Base-by-base conservation (phyloP, 2,329 filamentous ascomycete species). In the Rutstroemia sp. region DNA sequence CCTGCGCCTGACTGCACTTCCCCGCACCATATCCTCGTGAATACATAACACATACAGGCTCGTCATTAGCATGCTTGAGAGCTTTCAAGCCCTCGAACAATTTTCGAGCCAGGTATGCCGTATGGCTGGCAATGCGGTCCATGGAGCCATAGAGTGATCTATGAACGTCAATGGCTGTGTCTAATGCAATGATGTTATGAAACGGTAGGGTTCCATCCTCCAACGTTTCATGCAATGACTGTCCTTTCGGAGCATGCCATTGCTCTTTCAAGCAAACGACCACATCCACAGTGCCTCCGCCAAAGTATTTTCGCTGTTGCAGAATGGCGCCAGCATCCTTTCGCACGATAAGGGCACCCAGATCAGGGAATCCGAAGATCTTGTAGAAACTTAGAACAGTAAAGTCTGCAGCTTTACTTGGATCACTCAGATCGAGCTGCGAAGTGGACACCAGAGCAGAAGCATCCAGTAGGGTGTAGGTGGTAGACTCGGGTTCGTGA, bases 291-390 rank as follows among this genome's bases (percentile, higher is more conserved):
- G 92, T 97, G 3, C 94, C 94, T 6, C 92, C 94, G 5, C 92
- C 92, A 72, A 99, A 99, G 66, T 95, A 99, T 60, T 76, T 84
- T 58, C 90, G 82, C 44, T 77, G 75, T 34, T 80, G 74, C 48
- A 96, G 84, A 3, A 86, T 68, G 41, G 78, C 70, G 6, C 81
- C 82, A 12, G 88, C 81, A 34, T 81, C 77, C 63, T 89, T 91
- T 44, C 87, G 83, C 12, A 97, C 83, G 30, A 97, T 83, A 57
- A 99, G 73, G 1, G 86, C 91, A 1, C 92, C 92, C 2, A 97
- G 76, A 68, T 97, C 90, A 0, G 92, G 92, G 62, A 96, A 96
- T 1, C 94, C 92, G 70, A 97, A 97, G n/a, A 96, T 92, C 71
- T 97, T 99, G 74, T 96, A 95, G 61, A 97, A 84, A 70, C 92